Evolutionary conservation across 768 basidiomycete species (phyloP).

Genomic region (Pluteus cervinus): DNA sequence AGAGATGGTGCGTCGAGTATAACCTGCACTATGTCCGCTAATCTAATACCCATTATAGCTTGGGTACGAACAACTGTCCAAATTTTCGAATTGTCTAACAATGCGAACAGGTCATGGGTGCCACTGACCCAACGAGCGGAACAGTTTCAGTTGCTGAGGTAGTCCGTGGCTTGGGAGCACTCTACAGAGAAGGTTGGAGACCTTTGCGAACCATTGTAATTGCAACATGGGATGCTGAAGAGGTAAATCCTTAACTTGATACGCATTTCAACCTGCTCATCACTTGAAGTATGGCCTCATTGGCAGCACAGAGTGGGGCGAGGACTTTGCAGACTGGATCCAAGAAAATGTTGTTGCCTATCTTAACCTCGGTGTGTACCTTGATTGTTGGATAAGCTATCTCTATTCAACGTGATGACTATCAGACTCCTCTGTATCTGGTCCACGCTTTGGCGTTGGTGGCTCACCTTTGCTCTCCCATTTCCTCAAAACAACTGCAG

Average conservation of each 20-base stretch:
- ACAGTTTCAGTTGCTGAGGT: constrained; percentile 76
- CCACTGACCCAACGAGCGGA: constrained; percentile 74
- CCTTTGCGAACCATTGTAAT: constrained; percentile 70
- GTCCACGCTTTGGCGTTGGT: constrained; percentile 47
- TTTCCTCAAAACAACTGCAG: constrained; percentile 61
- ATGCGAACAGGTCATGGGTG: constrained; percentile 86
- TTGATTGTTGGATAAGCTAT: too few relatives aligned
- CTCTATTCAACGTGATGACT: too few relatives aligned
- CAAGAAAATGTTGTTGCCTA: constrained; percentile 78
- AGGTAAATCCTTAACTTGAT: constrained; percentile 36
- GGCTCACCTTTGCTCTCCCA: constrained; percentile 83
- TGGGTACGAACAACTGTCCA: too few relatives aligned
- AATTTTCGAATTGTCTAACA: too few relatives aligned
- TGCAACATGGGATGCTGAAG: constrained; percentile 74
- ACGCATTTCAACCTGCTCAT: constrained; percentile 1
- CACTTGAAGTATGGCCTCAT: constrained; percentile 54
- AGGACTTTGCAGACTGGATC: constrained; percentile 85
- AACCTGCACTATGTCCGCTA: not conserved
- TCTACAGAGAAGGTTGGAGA: constrained; percentile 74
- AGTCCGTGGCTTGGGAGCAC: constrained; percentile 63
- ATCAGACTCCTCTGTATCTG: constrained; percentile 60
- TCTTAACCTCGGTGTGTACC: too few relatives aligned
- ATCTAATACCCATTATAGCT: constrained; percentile 20
- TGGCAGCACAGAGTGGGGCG: constrained; percentile 91
- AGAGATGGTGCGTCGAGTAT: constrained; percentile 72